Base-by-base conservation (phyloP, 768 basidiomycete genomes). In the Boletus eberwhitei region DNA sequence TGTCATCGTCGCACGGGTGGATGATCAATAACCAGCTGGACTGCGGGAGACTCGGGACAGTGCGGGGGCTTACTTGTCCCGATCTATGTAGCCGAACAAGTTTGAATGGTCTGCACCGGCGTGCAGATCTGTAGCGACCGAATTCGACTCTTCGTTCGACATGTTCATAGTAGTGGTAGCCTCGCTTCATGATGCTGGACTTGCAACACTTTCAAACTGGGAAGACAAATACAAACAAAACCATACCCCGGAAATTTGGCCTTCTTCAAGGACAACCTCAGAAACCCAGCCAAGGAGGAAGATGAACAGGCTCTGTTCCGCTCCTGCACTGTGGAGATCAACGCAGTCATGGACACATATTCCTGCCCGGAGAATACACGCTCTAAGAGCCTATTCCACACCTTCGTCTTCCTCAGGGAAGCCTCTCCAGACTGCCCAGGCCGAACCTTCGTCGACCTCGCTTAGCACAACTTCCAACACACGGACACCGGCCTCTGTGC, bases 31-130 rank as follows among this genome's bases (percentile, higher is more conserved):
- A 46, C 46, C 34, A 39, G 17, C 8, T 40, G 31, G 17, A 24
- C 57, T 34, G 19, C 38, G 31, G 26, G 36, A 17, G 35, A 37
- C 19, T 47, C 22, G 21, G 29, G 46, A 50, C 29, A 6, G 16
- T 54, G 29, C 6, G 40, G 34, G 19, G 19, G 50, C 65, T 79
- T 66, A 86, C 86, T 81, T 85, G 74, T 86, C 80, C 68, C 75
- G 81, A 62, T 89, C 85, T 39, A 89, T 83, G 54, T 81, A 75
- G 17, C 67, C 63, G 60, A 75, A 89, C 9, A 89, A 67, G 65
- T 81, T 88, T 3, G 81, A 74, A 6, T 73, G 60, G 37, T 85
- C 82, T 52, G 72, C 69, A 3, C 78, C 79, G 24, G 24, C 24
- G 52, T 73, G 72, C 45, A 80, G 57, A 56, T 77, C 76, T 31